Conservation (phyloP, 495 filamentous ascomycete species). For the Chaetomium cochliodes region DNA sequence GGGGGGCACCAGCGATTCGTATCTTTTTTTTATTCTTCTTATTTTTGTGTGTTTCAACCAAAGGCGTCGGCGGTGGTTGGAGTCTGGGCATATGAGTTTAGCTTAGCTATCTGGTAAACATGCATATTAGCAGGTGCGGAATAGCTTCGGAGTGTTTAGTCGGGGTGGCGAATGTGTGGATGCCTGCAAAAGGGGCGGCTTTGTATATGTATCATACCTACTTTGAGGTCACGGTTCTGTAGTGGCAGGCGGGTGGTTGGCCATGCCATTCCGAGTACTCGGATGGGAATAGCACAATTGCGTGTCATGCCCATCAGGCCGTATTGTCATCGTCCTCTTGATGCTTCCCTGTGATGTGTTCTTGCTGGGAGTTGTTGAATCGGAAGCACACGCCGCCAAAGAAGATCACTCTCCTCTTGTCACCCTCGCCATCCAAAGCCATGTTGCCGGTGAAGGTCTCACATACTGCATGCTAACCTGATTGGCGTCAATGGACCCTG, state of each 20-base stretch:
- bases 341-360: background rate
- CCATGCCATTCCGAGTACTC: background rate
- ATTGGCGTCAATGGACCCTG: too few species aligned
- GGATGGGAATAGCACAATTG: background rate
- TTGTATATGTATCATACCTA: background rate
- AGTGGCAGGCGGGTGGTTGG: background rate
- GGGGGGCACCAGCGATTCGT: conserved; percentile 6
- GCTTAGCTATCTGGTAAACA: conserved; percentile 4
- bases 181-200: background rate
- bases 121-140: conserved; percentile 2
- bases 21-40: background rate
- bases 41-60: background rate
- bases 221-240: background rate
- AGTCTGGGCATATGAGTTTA: conserved; percentile 8
- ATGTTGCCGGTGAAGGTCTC: too few species aligned
- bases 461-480: too few species aligned
- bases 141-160: background rate
- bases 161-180: background rate
- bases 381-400: too few species aligned
- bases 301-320: too few species aligned
- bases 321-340: background rate
- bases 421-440: too few species aligned
- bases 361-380: too few species aligned
- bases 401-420: too few species aligned
- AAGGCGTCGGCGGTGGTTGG: background rate